Evolutionary conservation across 2,329 filamentous ascomycete genomes (phyloP), one percentile per base, ranked within the genome.

Genomic region (Phaeosphaeria sp.): DNA sequence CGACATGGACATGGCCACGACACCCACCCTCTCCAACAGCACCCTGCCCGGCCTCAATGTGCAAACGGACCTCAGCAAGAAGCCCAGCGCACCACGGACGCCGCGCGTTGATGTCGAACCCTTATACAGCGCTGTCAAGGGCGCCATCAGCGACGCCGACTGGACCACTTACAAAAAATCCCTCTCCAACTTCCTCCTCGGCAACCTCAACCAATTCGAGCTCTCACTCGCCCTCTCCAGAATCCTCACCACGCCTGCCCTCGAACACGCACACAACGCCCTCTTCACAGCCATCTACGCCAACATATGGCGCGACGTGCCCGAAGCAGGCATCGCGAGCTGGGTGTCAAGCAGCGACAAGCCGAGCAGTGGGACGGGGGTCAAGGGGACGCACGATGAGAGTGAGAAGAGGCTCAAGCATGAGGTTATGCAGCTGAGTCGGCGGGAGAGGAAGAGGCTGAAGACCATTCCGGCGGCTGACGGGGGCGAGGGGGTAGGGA

Each of bases 271-370:
- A 7, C 87, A 89, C 74, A 89, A 89, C 67, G 83, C 85, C 47
- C 82, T 89, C 43, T 73, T 89, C 57, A 81, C 82, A 65, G 84
- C 84, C 21, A 81, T 89, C 49, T 84, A 85, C 61, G 83, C 81
- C 21, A 89, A 89, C 66, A 79, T 83, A 21, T 80, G 78, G 58
- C 82, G 86, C 68, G 87, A 89, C 68, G 78, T 84, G 30, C 87
- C 87, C 1, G 85, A 87, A 53, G 83, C 86, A 56, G 85, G 86
- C 44, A 84, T 88, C 57, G 87, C 87, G 59, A 83, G 81, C 66
- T 89, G 85, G 85, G 87, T 89, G 48, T 84, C 84, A 41, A 85
- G 86, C 33, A 87, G 85, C 61, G 94, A 95, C 60, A 97, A 94
- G 18, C 88, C 87, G 49, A 88, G 55, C 79, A 42, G 84, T 87